Conservation (phyloP, 2,329 filamentous ascomycete genomes). For the Lasiodiplodia sp. region DNA sequence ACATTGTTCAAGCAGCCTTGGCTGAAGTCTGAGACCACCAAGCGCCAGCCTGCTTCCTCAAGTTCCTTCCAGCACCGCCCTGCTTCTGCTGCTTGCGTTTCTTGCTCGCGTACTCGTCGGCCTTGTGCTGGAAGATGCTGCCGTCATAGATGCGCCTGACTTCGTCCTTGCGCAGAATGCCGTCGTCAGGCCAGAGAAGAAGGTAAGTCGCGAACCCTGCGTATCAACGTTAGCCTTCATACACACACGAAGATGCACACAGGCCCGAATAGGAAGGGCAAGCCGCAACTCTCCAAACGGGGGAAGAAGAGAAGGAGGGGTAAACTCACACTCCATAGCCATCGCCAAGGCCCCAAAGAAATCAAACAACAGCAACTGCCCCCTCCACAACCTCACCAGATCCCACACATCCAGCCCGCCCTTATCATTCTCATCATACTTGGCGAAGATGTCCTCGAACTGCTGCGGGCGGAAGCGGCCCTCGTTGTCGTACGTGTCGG, state of each 20-base stretch:
- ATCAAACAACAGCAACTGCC: conserved; percentile 53
- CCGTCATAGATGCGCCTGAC: conserved; percentile 61
- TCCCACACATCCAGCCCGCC: conserved; percentile 51
- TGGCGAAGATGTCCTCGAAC: conserved; percentile 58
- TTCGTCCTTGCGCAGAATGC: conserved; percentile 65
- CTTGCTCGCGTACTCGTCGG: conserved; percentile 17
- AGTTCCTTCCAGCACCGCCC: neutral
- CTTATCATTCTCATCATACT: conserved; percentile 51
- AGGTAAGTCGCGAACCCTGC: conserved; percentile 59
- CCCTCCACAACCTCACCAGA: conserved; percentile 48
- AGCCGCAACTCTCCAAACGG: no score
- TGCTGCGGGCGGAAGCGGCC: conserved; percentile 55
- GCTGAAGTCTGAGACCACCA: conserved; percentile 1
- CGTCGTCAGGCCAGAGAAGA: conserved; percentile 63
- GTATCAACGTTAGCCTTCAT: neutral
- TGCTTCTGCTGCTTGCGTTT: neutral
- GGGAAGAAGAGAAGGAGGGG: no score
- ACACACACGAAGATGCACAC: no score
- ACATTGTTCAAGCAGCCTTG: neutral
- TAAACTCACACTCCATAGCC: conserved; percentile 51
- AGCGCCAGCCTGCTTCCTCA: conserved; percentile 5
- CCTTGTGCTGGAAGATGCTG: conserved; percentile 54
- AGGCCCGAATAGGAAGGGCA: no score
- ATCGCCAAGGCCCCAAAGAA: conserved; percentile 55
- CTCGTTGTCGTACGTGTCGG: conserved; percentile 53